Percentiles rank a stretch among this genome's conserved stretches.
phyloP scores from a whole-genome alignment of 164 flowering plant genomes.

The Malania oleifera region DNA sequence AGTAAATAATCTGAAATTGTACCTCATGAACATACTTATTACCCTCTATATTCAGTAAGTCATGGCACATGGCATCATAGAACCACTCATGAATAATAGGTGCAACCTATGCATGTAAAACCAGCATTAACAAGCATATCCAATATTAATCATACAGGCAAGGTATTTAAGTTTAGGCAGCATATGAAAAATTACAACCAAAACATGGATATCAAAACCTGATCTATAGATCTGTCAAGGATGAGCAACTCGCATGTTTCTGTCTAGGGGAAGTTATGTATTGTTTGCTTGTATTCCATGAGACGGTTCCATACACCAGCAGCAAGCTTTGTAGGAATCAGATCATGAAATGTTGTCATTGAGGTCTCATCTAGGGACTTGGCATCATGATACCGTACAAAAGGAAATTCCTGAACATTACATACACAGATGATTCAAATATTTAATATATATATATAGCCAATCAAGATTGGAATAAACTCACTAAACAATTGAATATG shows the following conservation, averaged over 20 bases:
- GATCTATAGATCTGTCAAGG: constrained; percentile 91
- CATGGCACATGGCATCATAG: constrained; percentile 99
- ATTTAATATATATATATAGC: neutral
- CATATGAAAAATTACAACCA: neutral
- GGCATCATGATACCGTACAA: constrained; percentile 82
- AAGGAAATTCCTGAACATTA: constrained; percentile 76
- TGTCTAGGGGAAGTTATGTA: constrained; percentile 71
- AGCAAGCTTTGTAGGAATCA: constrained; percentile 89
- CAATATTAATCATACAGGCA: constrained; percentile 8
- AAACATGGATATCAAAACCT: constrained; percentile 51
- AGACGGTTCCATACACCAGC: constrained; percentile 80
- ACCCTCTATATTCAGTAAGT: constrained; percentile 85
- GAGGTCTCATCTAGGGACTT: constrained; percentile 68
- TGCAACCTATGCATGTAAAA: constrained; percentile 62
- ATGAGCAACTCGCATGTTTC: constrained; percentile 97
- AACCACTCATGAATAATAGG: constrained; percentile 99
- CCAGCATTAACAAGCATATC: constrained; percentile 6
- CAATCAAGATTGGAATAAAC: neutral
- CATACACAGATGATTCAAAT: constrained; percentile 6
- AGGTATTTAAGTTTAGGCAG: neutral
- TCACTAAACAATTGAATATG: constrained; percentile 4
- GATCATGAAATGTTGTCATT: constrained; percentile 67
- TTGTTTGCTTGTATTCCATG: constrained; percentile 56
- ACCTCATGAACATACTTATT: constrained; percentile 95
- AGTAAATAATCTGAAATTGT: too few species aligned